phyloP scores from a whole-genome alignment of 139 green algal species.

The Picochlorum costavermella region DNA sequence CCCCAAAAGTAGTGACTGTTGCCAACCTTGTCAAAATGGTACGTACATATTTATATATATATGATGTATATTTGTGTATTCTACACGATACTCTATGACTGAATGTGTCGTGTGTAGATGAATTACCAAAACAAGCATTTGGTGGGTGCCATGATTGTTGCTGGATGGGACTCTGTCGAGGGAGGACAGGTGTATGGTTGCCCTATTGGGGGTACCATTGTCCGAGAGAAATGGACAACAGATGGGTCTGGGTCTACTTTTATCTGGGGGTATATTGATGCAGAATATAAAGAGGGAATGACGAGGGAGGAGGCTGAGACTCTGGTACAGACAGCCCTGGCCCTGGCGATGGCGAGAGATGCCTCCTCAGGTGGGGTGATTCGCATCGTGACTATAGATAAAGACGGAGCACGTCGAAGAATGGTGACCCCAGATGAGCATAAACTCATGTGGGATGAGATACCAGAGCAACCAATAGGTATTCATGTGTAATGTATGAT shows the following conservation, averaged over 20 bases:
- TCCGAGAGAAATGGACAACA: conserved; percentile 69
- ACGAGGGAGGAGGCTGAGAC: conserved; percentile 61
- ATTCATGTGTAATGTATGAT: too few species aligned
- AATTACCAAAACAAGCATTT: conserved; percentile 91
- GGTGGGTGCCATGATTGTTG: conserved; percentile 88
- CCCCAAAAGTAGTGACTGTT: conserved; percentile 61
- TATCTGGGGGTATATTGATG: conserved; percentile 82
- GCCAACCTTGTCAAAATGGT: conserved; percentile 79
- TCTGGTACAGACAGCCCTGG: conserved; percentile 57
- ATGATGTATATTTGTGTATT: neutral
- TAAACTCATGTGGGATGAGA: conserved; percentile 30
- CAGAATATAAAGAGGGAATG: conserved; percentile 71
- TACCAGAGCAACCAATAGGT: conserved; percentile 7
- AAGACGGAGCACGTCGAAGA: conserved; percentile 40
- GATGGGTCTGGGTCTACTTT: conserved; percentile 84
- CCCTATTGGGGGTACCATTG: conserved; percentile 75
- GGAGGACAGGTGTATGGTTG: conserved; percentile 81
- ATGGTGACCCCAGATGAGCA: conserved; percentile 30
- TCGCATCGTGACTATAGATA: conserved; percentile 62
- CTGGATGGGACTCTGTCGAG: conserved; percentile 73
- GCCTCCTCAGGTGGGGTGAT: conserved; percentile 70
- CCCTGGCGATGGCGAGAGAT: conserved; percentile 77
- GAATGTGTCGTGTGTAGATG: conserved; percentile 46
- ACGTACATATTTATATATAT: neutral
- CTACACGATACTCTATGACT: neutral